A percentile compares a stretch with the other conserved stretches of the same genome.
phyloP scores from a whole-genome alignment of 176 grass and related monocot genomes.

The Aechmea fasciata region DNA sequence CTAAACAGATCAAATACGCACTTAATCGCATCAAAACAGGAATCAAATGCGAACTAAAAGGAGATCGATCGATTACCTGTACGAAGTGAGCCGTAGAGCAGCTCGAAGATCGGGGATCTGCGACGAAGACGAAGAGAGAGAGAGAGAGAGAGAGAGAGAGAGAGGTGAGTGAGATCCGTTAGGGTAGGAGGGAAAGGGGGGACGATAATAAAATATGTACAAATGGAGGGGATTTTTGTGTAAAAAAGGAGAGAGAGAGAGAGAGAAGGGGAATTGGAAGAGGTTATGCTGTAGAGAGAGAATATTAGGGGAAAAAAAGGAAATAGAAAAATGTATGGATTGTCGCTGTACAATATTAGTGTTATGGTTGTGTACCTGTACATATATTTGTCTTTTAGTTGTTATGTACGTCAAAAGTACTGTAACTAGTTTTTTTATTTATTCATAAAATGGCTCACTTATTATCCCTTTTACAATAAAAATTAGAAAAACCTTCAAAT shows the following conservation, averaged over 20 bases:
- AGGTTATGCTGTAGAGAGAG: slow-evolving; percentile 1
- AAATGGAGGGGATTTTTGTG: background rate
- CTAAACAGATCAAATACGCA: background rate
- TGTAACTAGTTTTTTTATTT: background rate
- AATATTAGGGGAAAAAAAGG: background rate
- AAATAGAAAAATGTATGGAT: background rate
- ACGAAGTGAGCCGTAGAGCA: background rate
- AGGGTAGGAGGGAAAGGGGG: background rate
- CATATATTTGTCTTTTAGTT: background rate
- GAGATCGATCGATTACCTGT: slow-evolving; percentile 1
- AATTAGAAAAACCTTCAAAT: no score
- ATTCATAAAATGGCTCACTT: background rate
- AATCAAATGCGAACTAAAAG: background rate
- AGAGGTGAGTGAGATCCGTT: background rate
- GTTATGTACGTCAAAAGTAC: background rate
- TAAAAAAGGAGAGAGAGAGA: background rate
- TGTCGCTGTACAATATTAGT: no score
- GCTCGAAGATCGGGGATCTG: background rate
- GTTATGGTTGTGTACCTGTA: background rate
- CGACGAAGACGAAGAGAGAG: background rate
- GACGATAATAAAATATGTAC: background rate
- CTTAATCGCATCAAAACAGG: background rate
- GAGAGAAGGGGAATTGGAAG: slow-evolving; percentile 16
- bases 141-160: background rate
- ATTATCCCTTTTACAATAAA: background rate